Conservation (phyloP, 306 rosid species). For the Pueraria montana region DNA sequence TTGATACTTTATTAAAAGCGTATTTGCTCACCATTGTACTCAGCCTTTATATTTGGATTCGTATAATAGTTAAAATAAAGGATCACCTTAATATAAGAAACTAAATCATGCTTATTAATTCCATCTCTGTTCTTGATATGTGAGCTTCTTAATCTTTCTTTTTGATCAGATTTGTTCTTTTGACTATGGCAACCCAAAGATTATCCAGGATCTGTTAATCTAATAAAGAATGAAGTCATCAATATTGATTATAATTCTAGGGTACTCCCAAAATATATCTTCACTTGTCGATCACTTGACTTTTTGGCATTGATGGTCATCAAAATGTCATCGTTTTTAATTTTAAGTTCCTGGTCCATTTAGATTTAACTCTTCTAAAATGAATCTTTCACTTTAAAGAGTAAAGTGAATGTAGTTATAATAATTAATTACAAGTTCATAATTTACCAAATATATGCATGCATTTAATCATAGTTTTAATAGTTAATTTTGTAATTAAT, state of each 20-base stretch:
- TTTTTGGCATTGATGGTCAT: conserved; percentile 28
- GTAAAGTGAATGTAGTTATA: background rate
- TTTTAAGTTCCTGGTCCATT: background rate
- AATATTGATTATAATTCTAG: conserved; percentile 16
- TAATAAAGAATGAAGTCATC: background rate
- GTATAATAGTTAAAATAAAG: conserved; percentile 18
- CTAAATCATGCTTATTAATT: conserved; percentile 19
- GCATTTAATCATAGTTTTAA: background rate
- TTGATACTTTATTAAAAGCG: background rate
- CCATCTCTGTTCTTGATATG: conserved; percentile 41
- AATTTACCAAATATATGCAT: background rate
- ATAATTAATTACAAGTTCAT: background rate
- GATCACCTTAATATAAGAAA: conserved; percentile 9
- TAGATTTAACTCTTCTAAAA: background rate
- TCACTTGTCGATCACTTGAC: conserved; percentile 37
- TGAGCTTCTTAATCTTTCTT: conserved; percentile 37
- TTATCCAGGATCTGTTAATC: conserved; percentile 11
- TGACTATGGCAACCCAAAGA: conserved; percentile 43
- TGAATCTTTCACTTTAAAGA: background rate
- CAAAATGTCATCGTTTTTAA: conserved; percentile 16
- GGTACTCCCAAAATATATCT: background rate
- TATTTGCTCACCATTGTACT: background rate
- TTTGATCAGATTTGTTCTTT: conserved; percentile 29
- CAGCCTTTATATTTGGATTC: conserved; percentile 8
- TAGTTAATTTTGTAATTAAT: background rate